phyloP scores from a whole-genome alignment of 495 filamentous ascomycete genomes.

The Xylona heveae region DNA sequence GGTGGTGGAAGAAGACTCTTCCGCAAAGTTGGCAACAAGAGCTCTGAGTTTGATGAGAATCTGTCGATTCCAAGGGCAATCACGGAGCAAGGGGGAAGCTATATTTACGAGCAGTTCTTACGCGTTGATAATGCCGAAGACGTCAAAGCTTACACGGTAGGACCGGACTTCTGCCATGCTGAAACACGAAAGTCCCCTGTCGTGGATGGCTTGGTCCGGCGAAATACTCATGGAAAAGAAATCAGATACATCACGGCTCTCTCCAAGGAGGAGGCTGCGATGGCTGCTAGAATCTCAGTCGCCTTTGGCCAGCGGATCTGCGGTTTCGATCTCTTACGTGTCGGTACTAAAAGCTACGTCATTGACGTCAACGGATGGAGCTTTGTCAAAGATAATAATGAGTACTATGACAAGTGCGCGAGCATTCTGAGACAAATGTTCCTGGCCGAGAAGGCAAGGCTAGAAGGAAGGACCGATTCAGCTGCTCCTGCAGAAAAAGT shows the following conservation, averaged over 20 bases:
- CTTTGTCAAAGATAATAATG: constrained; percentile 98
- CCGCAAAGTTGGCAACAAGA: constrained; percentile 94
- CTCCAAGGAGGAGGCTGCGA: constrained; percentile 56
- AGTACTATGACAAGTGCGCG: constrained; percentile 87
- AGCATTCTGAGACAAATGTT: constrained; percentile 75
- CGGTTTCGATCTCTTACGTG: constrained; percentile 85
- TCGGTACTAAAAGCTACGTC: constrained; percentile 76
- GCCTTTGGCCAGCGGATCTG: constrained; percentile 91
- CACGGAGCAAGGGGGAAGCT: constrained; percentile 57
- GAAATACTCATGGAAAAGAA: constrained; percentile 94
- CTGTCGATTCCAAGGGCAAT: constrained; percentile 59
- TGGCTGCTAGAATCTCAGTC: constrained; percentile 74
- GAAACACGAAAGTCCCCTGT: constrained; percentile 95
- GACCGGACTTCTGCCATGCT: constrained; percentile 81
- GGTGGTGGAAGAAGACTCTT: constrained; percentile 85
- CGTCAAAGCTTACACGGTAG: constrained; percentile 96
- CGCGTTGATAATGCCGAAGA: constrained; percentile 91
- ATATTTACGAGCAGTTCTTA: constrained; percentile 93
- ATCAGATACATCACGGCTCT: constrained; percentile 83
- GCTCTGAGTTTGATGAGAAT: constrained; percentile 69
- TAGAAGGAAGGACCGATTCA: constrained; percentile 21
- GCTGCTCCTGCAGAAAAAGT: constrained; percentile 8
- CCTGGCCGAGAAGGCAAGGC: constrained; percentile 44
- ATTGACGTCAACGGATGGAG: constrained; percentile 99
- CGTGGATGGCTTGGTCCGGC: constrained; percentile 84